A percentile compares a stretch with the other conserved stretches of the same genome.
These are phyloP conservation scores for Cercophora newfieldiana DNA, from an alignment of 495 filamentous ascomycete species.

Conservation along the genomic window DNA sequence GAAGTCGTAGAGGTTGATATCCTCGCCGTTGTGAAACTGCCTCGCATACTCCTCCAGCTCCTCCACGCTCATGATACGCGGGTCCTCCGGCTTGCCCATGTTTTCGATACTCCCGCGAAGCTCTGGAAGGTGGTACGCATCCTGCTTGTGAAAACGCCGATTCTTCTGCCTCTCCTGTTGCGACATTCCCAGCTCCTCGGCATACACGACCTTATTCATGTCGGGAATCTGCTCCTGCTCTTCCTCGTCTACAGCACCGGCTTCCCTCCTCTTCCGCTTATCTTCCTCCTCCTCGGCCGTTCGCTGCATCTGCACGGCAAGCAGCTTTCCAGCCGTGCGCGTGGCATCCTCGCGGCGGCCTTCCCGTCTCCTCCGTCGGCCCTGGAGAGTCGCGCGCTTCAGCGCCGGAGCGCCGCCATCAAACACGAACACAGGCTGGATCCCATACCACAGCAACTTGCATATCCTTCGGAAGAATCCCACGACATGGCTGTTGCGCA, in stretches of 20 bases:
- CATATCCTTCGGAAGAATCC: constrained; percentile 98
- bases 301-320: constrained; percentile 91
- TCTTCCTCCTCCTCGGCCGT: constrained; percentile 79
- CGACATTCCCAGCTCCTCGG: constrained; percentile 82
- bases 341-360: constrained; percentile 91
- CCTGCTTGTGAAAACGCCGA: constrained; percentile 83
- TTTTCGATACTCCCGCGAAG: constrained; percentile 70
- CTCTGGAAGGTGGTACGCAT: constrained; percentile 91
- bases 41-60: constrained; percentile 90
- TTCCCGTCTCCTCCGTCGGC: constrained; percentile 75
- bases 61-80: constrained; percentile 89
- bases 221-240: constrained; percentile 69
- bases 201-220: constrained; percentile 71
- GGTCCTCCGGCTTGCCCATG: constrained; percentile 89
- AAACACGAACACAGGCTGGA: constrained; percentile 96
- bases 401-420: constrained; percentile 90
- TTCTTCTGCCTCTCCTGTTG: constrained; percentile 69
- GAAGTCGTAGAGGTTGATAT: constrained; percentile 97
- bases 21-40: constrained; percentile 89
- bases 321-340: constrained; percentile 81
- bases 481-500: constrained; percentile 91
- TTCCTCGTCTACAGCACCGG: constrained; percentile 42
- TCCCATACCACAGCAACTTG: constrained; percentile 95
- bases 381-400: constrained; percentile 86
- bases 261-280: constrained; percentile 54